A percentile compares a stretch with the other conserved stretches of the same genome.
Evolutionary conservation across 31 red algal species (phyloP).

Genomic region (Bonnemaisonia californica): DNA sequence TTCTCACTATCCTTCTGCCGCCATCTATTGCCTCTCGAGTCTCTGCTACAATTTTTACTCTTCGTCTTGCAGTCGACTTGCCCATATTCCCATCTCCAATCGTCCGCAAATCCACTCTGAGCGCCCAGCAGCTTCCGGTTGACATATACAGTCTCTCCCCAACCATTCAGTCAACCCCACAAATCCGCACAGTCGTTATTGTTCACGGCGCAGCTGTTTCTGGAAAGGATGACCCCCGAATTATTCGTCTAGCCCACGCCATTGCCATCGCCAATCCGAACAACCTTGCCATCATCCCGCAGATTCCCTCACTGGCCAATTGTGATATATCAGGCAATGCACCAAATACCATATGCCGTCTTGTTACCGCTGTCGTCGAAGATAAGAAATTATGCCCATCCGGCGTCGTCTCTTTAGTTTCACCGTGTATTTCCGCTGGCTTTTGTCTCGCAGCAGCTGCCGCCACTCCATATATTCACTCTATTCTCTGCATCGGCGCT

Average conservation of each 20-base stretch:
- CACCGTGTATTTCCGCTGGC: constrained; percentile 59
- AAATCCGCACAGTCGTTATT: constrained; percentile 14
- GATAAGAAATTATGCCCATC: constrained; percentile 31
- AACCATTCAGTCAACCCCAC: neutral
- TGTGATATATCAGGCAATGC: constrained; percentile 2
- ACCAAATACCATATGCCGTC: neutral
- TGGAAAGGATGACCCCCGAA: constrained; percentile 22
- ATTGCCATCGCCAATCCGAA: constrained; percentile 1
- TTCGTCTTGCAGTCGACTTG: constrained; percentile 6
- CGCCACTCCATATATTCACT: constrained; percentile 8
- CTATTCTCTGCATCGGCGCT: constrained; percentile 51
- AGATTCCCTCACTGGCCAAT: neutral
- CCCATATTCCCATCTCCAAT: neutral
- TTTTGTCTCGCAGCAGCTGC: constrained; percentile 39
- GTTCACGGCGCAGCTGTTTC: constrained; percentile 19
- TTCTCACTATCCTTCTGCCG: constrained; percentile 3
- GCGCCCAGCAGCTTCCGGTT: neutral
- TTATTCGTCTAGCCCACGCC: constrained; percentile 16
- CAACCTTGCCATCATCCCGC: constrained; percentile 1
- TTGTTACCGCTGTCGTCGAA: constrained; percentile 12
- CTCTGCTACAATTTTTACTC: neutral
- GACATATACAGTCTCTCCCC: neutral
- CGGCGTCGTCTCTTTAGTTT: constrained; percentile 42
- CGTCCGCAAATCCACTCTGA: neutral
- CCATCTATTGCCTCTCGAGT: constrained; percentile 1